Evolutionary conservation across 257 asterid genomes (phyloP).

Genomic region (Scutellaria baicalensis): DNA sequence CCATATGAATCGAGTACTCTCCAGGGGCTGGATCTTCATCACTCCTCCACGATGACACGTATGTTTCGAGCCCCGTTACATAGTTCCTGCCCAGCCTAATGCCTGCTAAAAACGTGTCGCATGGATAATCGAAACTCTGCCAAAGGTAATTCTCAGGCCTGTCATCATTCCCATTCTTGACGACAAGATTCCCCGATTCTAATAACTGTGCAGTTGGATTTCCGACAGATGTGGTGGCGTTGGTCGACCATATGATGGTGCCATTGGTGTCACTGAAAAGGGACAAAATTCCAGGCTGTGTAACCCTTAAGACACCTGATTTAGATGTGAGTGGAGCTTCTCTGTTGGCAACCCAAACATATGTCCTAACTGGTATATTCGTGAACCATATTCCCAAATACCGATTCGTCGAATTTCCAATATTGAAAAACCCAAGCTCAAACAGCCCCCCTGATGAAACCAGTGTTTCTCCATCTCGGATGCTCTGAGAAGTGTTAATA

Average conservation of each 20-base stretch:
- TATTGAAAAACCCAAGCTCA: not conserved
- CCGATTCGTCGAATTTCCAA: not conserved
- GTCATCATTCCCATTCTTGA: not conserved
- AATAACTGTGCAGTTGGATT: not conserved
- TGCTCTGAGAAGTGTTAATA: not conserved
- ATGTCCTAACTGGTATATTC: not conserved
- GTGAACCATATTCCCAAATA: not conserved
- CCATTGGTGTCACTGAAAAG: not conserved
- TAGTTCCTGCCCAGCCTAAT: not conserved
- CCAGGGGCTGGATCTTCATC: not conserved
- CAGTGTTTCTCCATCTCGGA: not conserved
- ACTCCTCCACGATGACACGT: not conserved
- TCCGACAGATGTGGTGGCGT: not conserved
- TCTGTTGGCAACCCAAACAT: not conserved
- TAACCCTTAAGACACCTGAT: not conserved
- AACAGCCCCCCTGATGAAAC: not conserved
- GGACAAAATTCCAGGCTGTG: not conserved
- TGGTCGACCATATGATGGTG: not conserved
- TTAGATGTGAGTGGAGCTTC: not conserved
- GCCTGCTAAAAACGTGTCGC: not conserved
- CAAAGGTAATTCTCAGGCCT: not conserved
- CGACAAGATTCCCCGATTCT: not conserved
- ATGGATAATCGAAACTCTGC: not conserved
- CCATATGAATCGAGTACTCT: not conserved
- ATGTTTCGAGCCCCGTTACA: not conserved